A percentile compares a stretch with the other conserved stretches of the same genome.
phyloP scores from a whole-genome alignment of 352 stramenopile genomes.

The Pythium aquatile region DNA sequence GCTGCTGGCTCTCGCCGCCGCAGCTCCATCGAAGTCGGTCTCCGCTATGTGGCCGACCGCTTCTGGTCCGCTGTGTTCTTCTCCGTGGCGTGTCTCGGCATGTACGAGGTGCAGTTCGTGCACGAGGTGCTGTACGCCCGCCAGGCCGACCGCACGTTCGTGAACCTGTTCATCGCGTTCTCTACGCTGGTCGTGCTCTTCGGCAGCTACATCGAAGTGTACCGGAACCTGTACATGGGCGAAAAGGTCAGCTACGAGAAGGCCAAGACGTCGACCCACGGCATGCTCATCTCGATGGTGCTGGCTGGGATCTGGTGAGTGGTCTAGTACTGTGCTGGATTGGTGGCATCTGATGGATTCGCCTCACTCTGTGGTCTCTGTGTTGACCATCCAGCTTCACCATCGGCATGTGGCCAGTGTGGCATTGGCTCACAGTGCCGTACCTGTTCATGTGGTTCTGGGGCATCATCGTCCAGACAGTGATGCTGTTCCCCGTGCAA shows the following conservation, averaged over 20 bases:
- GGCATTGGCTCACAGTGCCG: constrained; percentile 67
- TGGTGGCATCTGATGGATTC: background rate
- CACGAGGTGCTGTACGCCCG: constrained; percentile 52
- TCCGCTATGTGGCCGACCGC: constrained; percentile 49
- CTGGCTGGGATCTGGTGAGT: constrained; percentile 54
- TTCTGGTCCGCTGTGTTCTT: constrained; percentile 64
- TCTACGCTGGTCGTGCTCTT: constrained; percentile 56
- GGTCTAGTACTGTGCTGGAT: background rate
- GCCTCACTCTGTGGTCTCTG: background rate
- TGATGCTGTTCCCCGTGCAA: constrained; percentile 59
- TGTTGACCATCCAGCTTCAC: constrained; percentile 37
- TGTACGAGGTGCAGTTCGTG: constrained; percentile 63
- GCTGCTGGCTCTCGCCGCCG: constrained; percentile 18
- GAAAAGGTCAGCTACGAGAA: constrained; percentile 65
- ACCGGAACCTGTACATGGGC: constrained; percentile 51
- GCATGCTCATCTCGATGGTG: constrained; percentile 61
- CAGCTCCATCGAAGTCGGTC: constrained; percentile 31
- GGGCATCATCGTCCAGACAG: constrained; percentile 68
- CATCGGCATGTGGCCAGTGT: constrained; percentile 76
- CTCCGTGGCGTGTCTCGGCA: constrained; percentile 41
- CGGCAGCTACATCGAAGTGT: constrained; percentile 71
- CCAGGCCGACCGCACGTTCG: constrained; percentile 46
- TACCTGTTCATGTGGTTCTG: constrained; percentile 86
- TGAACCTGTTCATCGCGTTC: constrained; percentile 53
- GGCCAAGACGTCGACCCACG: constrained; percentile 63